A percentile compares a stretch with the other conserved stretches of the same genome.
These are phyloP conservation scores for Candida lessepsii DNA, from an alignment of 805 yeast genomes.

Conservation along the genomic window DNA sequence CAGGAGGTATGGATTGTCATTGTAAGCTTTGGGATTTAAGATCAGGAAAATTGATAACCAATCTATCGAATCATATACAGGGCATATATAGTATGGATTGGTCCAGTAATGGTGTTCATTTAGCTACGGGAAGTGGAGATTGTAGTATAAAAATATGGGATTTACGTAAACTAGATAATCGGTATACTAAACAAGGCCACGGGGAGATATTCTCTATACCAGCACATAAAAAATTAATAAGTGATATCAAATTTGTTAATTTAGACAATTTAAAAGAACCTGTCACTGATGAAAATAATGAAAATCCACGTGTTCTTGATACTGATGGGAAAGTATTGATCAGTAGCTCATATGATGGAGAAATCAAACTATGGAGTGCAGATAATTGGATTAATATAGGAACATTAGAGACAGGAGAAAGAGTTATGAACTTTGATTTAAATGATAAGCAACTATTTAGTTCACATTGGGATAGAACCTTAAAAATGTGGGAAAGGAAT, in stretches of 20 bases:
- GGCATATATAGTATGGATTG: constrained; percentile 73
- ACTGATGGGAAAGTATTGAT: constrained; percentile 49
- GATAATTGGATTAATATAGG: constrained; percentile 67
- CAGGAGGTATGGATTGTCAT: constrained; percentile 77
- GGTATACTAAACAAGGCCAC: constrained; percentile 18
- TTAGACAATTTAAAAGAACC: constrained; percentile 16
- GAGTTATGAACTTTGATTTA: constrained; percentile 70
- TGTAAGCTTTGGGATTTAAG: constrained; percentile 85
- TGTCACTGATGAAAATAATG: constrained; percentile 30
- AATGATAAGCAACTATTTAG: constrained; percentile 48
- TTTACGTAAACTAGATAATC: constrained; percentile 44
- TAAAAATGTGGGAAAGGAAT: constrained; percentile 55
- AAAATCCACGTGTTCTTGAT: constrained; percentile 27
- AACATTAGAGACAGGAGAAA: constrained; percentile 59
- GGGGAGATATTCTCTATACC: constrained; percentile 49
- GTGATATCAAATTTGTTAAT: constrained; percentile 57
- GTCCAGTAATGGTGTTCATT: constrained; percentile 69
- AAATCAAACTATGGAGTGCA: constrained; percentile 56
- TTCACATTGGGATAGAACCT: constrained; percentile 83
- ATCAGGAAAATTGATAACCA: constrained; percentile 62
- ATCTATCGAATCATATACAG: constrained; percentile 64
- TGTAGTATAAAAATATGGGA: constrained; percentile 85
- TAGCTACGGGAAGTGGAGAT: constrained; percentile 86
- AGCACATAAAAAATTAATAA: constrained; percentile 72
- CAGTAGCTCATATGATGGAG: constrained; percentile 71